Base-by-base conservation (phyloP, 176 grass and related monocot species). In the Cenchrus americanus region DNA sequence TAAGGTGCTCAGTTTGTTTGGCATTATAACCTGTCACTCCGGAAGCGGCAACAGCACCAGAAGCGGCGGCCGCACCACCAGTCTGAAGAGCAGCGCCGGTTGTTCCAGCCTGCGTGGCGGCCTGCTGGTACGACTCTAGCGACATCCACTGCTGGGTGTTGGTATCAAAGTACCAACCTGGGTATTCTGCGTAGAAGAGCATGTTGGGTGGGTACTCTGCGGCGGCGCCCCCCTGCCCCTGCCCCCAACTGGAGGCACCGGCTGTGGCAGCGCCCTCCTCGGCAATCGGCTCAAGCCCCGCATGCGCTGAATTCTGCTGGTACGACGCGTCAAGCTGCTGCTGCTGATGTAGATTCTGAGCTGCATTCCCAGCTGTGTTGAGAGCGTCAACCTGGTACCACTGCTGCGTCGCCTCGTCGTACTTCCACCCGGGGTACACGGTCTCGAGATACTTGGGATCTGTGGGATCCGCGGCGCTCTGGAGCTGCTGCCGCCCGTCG, bases 91-190 rank as follows among this genome's bases (percentile, higher is more conserved):
- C 65, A 2, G 58, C 12, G 19, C 72, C 71, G 59, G 68, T 17
- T 51, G 82, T 71, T 63, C 21, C 55, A 26, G 59, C 19, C 73
- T 85, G 79, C 9, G 23, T n/a, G 15, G 40, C n/a, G 23, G 87
- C 76, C 50, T 74, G 80, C 73, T 90, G 93, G 73, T 99, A 99
- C 5, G 84, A 89, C 66, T 94, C 93, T 2, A 99, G 91, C n/a
- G 83, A 83, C 13, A 86, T 57, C 97, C 93, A 96, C 52, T 92
- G 87, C 66, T 96, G 91, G 0, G 75, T 99, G 84, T 88, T 92
- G 51, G 91, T 99, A 69, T 99, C 97, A 12, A 92, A 99, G 81
- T 94, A 99, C 93, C 93, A 99, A 69, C 93, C 91, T 1, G 88
- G 97, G 75, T 99, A 99, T 69, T 92, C 87, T 0, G 93, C 69